phyloP scores from a whole-genome alignment of 2,329 filamentous ascomycete genomes.

The Cladophialophora carrionii region DNA sequence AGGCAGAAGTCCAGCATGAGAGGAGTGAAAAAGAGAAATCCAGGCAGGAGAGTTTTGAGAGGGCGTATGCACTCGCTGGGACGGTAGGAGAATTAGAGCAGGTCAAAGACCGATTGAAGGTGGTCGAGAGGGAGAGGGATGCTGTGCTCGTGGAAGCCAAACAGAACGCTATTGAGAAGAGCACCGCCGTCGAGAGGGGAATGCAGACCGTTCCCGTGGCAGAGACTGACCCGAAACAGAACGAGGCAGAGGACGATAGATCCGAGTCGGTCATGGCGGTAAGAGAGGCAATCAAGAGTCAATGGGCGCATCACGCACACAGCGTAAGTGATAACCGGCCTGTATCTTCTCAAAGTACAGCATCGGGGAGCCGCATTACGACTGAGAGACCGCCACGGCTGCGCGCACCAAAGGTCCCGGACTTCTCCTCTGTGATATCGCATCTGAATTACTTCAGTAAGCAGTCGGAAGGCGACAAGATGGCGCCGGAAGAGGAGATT shows the following conservation, averaged over 20 bases:
- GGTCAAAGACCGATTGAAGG: slow-evolving; percentile 48
- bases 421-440: slow-evolving; percentile 23
- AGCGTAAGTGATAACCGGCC: background rate
- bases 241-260: background rate
- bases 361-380: background rate
- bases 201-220: slow-evolving; percentile 10
- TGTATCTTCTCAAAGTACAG: background rate
- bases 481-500: slow-evolving; percentile 47
- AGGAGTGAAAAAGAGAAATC: slow-evolving; percentile 52
- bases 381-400: background rate
- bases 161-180: slow-evolving; percentile 16
- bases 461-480: slow-evolving; percentile 39
- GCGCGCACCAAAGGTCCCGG: background rate
- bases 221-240: background rate
- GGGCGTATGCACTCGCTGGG: slow-evolving; percentile 51
- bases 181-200: background rate
- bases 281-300: slow-evolving; percentile 5
- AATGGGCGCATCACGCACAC: background rate
- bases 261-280: background rate
- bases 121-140: slow-evolving; percentile 46
- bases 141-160: slow-evolving; percentile 28
- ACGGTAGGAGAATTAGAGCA: slow-evolving; percentile 51
- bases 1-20: slow-evolving; percentile 57
- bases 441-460: slow-evolving; percentile 25
- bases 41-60: slow-evolving; percentile 53